Conservation (phyloP, 2,329 filamentous ascomycete species). For the Colletotrichum lentis region DNA sequence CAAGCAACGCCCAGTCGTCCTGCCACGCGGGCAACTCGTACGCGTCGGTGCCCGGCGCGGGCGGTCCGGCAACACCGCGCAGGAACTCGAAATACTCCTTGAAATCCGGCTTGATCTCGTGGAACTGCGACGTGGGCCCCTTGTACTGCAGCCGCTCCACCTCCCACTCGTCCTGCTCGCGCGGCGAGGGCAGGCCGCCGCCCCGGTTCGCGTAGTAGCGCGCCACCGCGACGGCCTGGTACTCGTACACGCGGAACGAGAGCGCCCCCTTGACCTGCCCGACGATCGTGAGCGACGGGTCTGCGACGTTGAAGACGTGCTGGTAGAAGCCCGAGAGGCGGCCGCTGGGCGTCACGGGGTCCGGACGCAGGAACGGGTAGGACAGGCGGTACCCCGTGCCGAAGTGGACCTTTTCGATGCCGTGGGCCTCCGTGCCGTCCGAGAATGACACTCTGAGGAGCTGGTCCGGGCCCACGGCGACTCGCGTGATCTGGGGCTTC, state of each 20-base stretch:
- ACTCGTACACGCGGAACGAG: constrained; percentile 51
- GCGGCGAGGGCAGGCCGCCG: constrained; percentile 40
- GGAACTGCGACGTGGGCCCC: constrained; percentile 46
- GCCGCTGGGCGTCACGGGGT: constrained; percentile 24
- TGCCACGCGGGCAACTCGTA: constrained; percentile 54
- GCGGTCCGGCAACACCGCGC: constrained; percentile 52
- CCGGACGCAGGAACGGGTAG: constrained; percentile 59
- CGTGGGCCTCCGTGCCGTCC: constrained; percentile 57
- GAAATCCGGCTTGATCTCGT: constrained; percentile 48
- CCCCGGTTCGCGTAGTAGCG: constrained; percentile 48
- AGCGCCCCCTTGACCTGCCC: constrained; percentile 48
- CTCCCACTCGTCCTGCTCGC: constrained; percentile 48
- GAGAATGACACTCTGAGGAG: constrained; percentile 53
- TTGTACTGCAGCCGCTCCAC: constrained; percentile 42
- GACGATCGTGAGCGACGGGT: constrained; percentile 47
- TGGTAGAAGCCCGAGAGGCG: constrained; percentile 49
- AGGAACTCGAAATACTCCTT: constrained; percentile 52
- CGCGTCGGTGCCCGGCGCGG: constrained; percentile 48
- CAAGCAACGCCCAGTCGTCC: constrained; percentile 48
- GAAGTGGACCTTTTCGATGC: constrained; percentile 66
- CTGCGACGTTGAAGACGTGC: constrained; percentile 48
- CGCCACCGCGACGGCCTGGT: constrained; percentile 50
- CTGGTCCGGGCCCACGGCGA: constrained; percentile 49
- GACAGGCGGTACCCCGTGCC: constrained; percentile 68
- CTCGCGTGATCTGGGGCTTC: constrained; percentile 53